Percentiles rank a stretch among this genome's conserved stretches.
Conservation (phyloP, 2,329 filamentous ascomycete species). For the Colletotrichum godetiae region DNA sequence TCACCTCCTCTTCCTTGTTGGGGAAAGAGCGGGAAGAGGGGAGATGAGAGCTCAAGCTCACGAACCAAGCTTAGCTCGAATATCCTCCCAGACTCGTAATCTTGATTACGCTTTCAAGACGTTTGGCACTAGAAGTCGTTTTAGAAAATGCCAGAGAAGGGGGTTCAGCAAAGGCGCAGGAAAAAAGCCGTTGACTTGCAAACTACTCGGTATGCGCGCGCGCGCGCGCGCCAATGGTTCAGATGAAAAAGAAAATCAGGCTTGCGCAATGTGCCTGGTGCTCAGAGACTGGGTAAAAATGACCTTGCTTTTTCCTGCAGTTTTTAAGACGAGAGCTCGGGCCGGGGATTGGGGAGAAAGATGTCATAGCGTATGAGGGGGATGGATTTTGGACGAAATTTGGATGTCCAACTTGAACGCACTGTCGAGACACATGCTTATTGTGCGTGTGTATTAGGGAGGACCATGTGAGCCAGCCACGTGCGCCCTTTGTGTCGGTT, state of each 20-base stretch:
- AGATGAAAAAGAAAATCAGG: background rate
- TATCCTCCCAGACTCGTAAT: too few relatives aligned
- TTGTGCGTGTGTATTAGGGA: background rate
- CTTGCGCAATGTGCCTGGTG: too few relatives aligned
- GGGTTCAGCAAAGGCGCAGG: too few relatives aligned
- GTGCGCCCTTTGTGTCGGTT: background rate
- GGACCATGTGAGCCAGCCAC: background rate
- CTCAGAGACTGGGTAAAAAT: background rate
- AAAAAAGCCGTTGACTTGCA: background rate
- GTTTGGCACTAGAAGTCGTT: background rate
- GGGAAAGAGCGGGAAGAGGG: too few relatives aligned
- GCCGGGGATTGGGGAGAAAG: background rate
- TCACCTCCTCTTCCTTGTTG: too few relatives aligned
- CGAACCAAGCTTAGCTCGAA: background rate
- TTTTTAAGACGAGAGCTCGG: background rate
- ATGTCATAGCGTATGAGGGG: background rate
- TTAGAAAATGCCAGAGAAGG: background rate
- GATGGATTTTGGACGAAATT: background rate
- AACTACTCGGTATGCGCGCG: background rate
- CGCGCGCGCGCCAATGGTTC: background rate
- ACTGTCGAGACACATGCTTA: background rate
- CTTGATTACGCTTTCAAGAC: too few relatives aligned
- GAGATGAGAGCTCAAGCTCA: too few relatives aligned
- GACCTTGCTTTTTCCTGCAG: background rate
- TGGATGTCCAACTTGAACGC: too few relatives aligned